phyloP scores from a whole-genome alignment of 2,329 filamentous ascomycete genomes.

The Septoria petroselini region DNA sequence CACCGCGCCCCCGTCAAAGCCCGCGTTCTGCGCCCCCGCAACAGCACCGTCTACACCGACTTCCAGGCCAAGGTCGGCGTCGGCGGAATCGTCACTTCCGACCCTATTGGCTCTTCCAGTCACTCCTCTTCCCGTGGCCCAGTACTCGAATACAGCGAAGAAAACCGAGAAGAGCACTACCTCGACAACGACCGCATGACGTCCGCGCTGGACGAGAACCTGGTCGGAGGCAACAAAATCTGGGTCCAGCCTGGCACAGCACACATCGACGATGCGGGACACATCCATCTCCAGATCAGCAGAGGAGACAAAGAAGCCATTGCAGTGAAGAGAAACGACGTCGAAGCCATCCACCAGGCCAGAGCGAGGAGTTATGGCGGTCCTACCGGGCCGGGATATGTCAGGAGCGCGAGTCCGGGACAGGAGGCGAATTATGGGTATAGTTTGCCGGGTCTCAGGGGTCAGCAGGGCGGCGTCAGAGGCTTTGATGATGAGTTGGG shows the following conservation, averaged over 20 bases:
- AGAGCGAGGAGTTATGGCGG: slow-evolving; percentile 13
- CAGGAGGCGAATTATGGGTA: slow-evolving; percentile 30
- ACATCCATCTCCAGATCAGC: slow-evolving; percentile 40
- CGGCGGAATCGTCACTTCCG: slow-evolving; percentile 43
- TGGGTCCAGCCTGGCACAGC: slow-evolving; percentile 51
- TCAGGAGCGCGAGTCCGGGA: slow-evolving; percentile 3
- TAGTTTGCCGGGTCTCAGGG: slow-evolving; percentile 27
- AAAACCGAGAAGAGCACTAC: slow-evolving; percentile 37
- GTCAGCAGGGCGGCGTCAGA: slow-evolving; percentile 12
- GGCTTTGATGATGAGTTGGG: slow-evolving; percentile 31
- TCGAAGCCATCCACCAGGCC: slow-evolving; percentile 29
- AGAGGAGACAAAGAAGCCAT: slow-evolving; percentile 36
- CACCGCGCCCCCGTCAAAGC: slow-evolving; percentile 53
- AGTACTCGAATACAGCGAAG: slow-evolving; percentile 7
- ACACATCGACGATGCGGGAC: slow-evolving; percentile 45
- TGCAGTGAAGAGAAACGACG: slow-evolving; percentile 33
- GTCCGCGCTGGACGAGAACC: slow-evolving; percentile 43
- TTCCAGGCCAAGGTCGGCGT: slow-evolving; percentile 43
- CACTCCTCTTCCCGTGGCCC: neutral
- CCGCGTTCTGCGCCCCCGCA: slow-evolving; percentile 53
- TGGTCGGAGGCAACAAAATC: slow-evolving; percentile 53
- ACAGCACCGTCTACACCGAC: slow-evolving; percentile 38
- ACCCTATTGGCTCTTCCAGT: slow-evolving; percentile 12
- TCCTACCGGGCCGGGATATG: slow-evolving; percentile 12
- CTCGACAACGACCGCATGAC: slow-evolving; percentile 43